A percentile compares a stretch with the other conserved stretches of the same genome.
These are phyloP conservation scores for Lycium ferocissimum DNA, from an alignment of 257 asterid species.

Conservation along the genomic window DNA sequence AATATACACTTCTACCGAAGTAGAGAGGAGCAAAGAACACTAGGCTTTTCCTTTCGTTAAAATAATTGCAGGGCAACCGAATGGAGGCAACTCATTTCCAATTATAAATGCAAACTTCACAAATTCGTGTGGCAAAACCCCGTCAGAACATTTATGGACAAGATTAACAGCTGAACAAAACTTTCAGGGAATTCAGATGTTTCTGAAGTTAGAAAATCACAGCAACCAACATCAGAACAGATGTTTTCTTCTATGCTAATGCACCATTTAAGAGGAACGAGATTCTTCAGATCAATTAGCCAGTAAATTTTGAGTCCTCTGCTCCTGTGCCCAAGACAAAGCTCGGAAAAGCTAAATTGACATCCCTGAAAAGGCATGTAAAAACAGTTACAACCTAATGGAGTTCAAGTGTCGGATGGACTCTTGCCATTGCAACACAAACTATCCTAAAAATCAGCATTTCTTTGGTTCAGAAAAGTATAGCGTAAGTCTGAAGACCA, in stretches of 20 bases:
- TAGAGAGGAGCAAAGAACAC: too few relatives aligned
- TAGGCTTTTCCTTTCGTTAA: too few relatives aligned
- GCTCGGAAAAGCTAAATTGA: slow-evolving; percentile 38
- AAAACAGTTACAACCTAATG: not conserved
- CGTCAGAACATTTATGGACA: not conserved
- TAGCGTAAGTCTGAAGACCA: not conserved
- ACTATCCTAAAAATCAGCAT: not conserved
- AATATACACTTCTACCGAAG: too few relatives aligned
- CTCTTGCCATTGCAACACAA: not conserved
- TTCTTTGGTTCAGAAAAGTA: not conserved
- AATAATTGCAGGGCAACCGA: too few relatives aligned
- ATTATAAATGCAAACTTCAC: too few relatives aligned
- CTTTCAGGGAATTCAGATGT: not conserved
- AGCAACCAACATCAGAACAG: not conserved
- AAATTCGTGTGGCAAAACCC: too few relatives aligned
- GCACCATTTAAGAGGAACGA: not conserved
- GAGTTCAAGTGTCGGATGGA: not conserved
- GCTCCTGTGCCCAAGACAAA: slow-evolving; percentile 36
- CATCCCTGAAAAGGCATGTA: slow-evolving; percentile 32
- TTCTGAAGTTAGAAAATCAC: not conserved
- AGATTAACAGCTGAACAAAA: not conserved
- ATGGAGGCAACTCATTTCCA: too few relatives aligned
- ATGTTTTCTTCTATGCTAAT: not conserved
- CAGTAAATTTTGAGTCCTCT: slow-evolving; percentile 21
- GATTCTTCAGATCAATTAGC: not conserved